Base-by-base conservation (phyloP, 176 grass and related monocot genomes). In the Eragrostis nindensis region DNA sequence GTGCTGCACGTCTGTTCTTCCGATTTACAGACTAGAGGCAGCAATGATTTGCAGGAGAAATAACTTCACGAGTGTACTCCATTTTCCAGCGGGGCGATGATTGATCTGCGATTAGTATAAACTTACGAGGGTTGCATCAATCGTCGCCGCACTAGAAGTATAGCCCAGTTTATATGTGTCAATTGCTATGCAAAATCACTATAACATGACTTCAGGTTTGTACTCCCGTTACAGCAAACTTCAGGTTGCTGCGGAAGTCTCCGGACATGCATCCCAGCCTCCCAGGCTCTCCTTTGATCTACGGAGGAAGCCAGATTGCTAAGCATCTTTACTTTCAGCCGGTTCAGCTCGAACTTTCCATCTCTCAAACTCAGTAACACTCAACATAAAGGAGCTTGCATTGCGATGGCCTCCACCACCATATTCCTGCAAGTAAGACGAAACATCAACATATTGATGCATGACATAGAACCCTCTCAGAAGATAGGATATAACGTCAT, bases 351-450 rank as follows among this genome's bases (percentile, higher is more conserved):
- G 29, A 71, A 82, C 81, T 70, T 90, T 98, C 96, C 96, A 98
- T 54, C 12, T 87, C 55, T 95, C 90, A 89, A 98, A 98, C 57
- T 93, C 90, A 15, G 79, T 22, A 57, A 80, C 56, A 29, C 62
- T 89, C 43, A 95, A 15, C 88, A 95, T 79, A 66, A 98, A 98
- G 0, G 95, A 95, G 88, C 92, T 95, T 66, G 95, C 95, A 76
- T 98, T 95, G 42, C 29, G 78, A 73, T 98, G 95, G 0, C 92
- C 95, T 5, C 95, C 92, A 15, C 92, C 92, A 32, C 90, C 92
- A 65, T 95, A 98, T 88, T 86, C 45, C 96, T 98, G 73, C 36
- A 80, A 62, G 50, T 18, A 92, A 41, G 39, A 76, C 67, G 7
- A 79, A 75, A 82, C 27, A 63, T 59, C 54, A 38, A 63, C 8